Conservation (phyloP, 352 stramenopile species). For the Phytophthora sojae region DNA sequence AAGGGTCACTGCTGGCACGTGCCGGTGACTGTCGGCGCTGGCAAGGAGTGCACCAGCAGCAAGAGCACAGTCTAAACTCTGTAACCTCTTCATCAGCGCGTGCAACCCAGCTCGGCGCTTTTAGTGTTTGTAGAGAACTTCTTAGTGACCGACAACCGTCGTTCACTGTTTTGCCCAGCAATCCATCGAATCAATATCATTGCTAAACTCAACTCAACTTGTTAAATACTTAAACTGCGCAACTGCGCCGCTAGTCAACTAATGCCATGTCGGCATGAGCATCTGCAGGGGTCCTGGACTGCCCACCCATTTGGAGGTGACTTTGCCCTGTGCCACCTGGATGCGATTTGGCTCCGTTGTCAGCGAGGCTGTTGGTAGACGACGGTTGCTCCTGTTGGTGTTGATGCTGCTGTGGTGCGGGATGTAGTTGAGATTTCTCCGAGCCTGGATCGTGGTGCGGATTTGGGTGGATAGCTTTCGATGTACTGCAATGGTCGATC, state of each 20-base stretch:
- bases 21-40: conserved; percentile 69
- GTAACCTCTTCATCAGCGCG: conserved; percentile 1
- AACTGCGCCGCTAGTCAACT: not conserved
- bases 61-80: conserved; percentile 29
- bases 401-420: conserved; percentile 1
- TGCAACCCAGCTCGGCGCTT: conserved; percentile 19
- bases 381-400: not conserved
- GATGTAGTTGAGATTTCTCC: conserved; percentile 1
- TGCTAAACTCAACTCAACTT: conserved; percentile 10
- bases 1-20: conserved; percentile 90
- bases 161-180: conserved; percentile 30
- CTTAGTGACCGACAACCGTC: conserved; percentile 3
- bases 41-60: conserved; percentile 64
- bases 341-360: not conserved
- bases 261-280: not conserved
- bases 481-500: conserved; percentile 4
- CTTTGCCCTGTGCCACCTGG: not conserved
- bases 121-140: conserved; percentile 22
- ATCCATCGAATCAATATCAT: conserved; percentile 25
- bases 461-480: not conserved
- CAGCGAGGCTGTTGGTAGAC: not conserved
- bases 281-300: not conserved
- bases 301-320: not conserved
- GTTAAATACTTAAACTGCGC: conserved; percentile 32
- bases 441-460: not conserved